These are phyloP conservation scores for Nannochloris sp. DNA, from an alignment of 139 green algal genomes.

Conservation along the genomic window DNA sequence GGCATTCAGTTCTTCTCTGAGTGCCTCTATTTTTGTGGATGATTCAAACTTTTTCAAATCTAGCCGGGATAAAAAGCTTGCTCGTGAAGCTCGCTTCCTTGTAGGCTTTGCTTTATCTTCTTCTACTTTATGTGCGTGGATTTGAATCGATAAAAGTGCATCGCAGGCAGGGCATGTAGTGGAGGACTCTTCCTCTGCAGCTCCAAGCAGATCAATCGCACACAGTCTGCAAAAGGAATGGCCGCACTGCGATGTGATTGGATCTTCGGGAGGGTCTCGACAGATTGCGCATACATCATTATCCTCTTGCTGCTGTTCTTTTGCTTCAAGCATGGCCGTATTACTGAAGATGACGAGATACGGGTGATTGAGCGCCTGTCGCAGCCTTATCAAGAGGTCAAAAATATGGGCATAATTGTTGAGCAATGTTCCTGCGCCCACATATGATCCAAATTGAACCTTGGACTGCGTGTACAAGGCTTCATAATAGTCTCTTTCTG, in stretches of 20 bases:
- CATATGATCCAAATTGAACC: slow-evolving; percentile 64
- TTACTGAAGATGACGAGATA: slow-evolving; percentile 68
- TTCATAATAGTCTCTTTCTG: slow-evolving; percentile 89
- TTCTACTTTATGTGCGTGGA: slow-evolving; percentile 22
- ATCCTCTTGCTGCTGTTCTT: not conserved
- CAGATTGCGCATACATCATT: slow-evolving; percentile 57
- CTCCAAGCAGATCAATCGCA: slow-evolving; percentile 58
- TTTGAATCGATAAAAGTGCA: slow-evolving; percentile 63
- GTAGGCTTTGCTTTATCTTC: not conserved
- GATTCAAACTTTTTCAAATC: slow-evolving; percentile 56
- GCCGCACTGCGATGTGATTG: slow-evolving; percentile 44
- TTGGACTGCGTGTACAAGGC: slow-evolving; percentile 78
- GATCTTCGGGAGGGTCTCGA: slow-evolving; percentile 63
- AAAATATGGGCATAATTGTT: slow-evolving; percentile 81
- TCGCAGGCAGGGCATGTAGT: slow-evolving; percentile 59
- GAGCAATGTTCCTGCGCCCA: slow-evolving; percentile 28
- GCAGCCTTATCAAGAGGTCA: slow-evolving; percentile 73
- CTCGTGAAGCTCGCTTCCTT: not conserved
- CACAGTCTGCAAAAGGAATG: slow-evolving; percentile 79
- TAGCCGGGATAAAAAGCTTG: slow-evolving; percentile 68
- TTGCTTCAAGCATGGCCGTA: slow-evolving; percentile 8
- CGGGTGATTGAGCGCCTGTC: slow-evolving; percentile 27
- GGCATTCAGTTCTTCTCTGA: slow-evolving; percentile 54
- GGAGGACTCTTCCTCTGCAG: not conserved
- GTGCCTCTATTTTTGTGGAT: slow-evolving; percentile 89